Evolutionary conservation across 805 yeast species (phyloP).

Genomic region (Teunomyces barrocoloradensis): DNA sequence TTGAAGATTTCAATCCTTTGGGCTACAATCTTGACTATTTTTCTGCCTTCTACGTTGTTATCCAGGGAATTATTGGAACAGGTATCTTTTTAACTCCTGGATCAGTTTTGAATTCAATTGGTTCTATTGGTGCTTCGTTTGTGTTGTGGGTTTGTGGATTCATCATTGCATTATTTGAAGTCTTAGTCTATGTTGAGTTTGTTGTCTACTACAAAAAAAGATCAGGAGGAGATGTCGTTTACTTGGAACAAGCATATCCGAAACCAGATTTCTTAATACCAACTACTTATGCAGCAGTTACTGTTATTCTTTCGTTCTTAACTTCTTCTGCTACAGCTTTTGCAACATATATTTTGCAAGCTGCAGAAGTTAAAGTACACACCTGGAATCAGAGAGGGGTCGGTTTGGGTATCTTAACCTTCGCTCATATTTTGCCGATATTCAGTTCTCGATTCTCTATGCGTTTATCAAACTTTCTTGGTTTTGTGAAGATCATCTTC

Average conservation of each 20-base stretch:
- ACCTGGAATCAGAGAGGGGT: conserved; percentile 38
- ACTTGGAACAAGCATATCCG: conserved; percentile 38
- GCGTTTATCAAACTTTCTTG: conserved; percentile 29
- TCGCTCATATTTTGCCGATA: conserved; percentile 20
- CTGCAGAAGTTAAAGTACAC: conserved; percentile 27
- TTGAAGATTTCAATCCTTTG: conserved; percentile 36
- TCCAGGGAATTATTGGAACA: conserved; percentile 72
- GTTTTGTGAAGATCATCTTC: conserved; percentile 34
- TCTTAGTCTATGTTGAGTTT: conserved; percentile 40
- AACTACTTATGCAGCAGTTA: conserved; percentile 37
- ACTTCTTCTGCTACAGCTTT: conserved; percentile 39
- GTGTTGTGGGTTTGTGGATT: conserved; percentile 44
- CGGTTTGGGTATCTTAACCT: conserved; percentile 29
- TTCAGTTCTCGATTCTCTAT: conserved; percentile 27
- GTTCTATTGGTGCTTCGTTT: conserved; percentile 43
- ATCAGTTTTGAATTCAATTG: conserved; percentile 45
- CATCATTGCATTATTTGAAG: conserved; percentile 35
- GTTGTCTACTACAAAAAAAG: conserved; percentile 36
- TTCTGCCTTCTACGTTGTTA: conserved; percentile 60
- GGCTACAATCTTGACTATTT: conserved; percentile 32
- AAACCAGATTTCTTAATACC: conserved; percentile 34
- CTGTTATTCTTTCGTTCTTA: conserved; percentile 33
- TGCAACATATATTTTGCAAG: conserved; percentile 30
- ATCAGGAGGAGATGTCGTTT: conserved; percentile 39
- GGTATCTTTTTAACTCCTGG: conserved; percentile 76